Base-by-base conservation (phyloP, 78 protist species). In the Dictyostelium intermedium region DNA sequence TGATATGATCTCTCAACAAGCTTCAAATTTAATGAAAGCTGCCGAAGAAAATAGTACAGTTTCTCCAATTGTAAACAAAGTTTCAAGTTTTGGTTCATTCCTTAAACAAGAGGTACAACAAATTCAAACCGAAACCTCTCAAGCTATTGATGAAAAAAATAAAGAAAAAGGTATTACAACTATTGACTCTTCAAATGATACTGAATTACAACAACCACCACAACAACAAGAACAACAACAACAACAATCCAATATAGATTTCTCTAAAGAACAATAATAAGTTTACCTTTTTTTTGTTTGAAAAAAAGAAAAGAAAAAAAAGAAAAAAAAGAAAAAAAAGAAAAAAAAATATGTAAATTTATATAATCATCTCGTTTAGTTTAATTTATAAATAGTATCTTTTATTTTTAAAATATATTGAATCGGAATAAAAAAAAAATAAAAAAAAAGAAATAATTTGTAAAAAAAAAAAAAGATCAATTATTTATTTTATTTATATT, bases 61-160 rank as follows among this genome's bases (percentile, higher is more conserved):
- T n/a, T 25, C 96, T 7, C 69, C 73, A 16, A 61, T 77, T n/a
- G 83, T 92, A 16, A 41, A 23, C 2, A 41, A 69, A 16, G 76
- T 84, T 34, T 82, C 85, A 35, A 47, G 53, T 30, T 25, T 86
- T 69, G 91, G 92, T 37, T 39, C 91, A 1, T 13, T 34, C 5
- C 60, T 92, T 39, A 89, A 80, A 70, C 81, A 89, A 43, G 84
- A 83, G 23, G 45, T 81, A 34, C 80, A 72, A 39, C 87, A 83
- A 82, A 69, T 80, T 35, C 47, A 76, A 50, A 78, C 82, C 32
- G 94, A 89, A 41, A 84, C 96, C 3, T 72, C 39, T 30, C 39
- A 69, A 27, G 77, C 83, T 0, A 92, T 92, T 53, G 96, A 92
- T 43, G 96, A 92, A 73, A 92, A 84, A 66, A 80, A 92, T 41